Conservation (phyloP, 2,329 filamentous ascomycete species). For the Zopfia rhizophila region DNA sequence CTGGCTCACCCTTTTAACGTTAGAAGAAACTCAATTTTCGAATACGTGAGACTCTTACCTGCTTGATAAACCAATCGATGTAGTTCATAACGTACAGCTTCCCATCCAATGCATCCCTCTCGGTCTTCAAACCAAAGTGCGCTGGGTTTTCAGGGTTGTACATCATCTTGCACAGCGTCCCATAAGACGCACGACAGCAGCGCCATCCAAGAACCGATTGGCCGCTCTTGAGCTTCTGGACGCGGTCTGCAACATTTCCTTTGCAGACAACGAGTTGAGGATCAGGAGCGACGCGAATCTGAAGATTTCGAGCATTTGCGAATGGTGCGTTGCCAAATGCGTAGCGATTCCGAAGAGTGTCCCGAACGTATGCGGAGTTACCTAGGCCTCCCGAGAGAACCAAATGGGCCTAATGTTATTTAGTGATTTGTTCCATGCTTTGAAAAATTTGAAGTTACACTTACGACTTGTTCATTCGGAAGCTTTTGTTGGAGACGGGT, state of each 20-base stretch:
- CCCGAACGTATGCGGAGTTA: slow-evolving; percentile 48
- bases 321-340: slow-evolving; percentile 16
- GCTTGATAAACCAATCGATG: slow-evolving; percentile 35
- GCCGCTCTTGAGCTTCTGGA: slow-evolving; percentile 55
- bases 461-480: slow-evolving; percentile 25
- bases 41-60: slow-evolving; percentile 10
- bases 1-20: slow-evolving; percentile 26
- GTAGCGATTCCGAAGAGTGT: slow-evolving; percentile 37
- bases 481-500: slow-evolving; percentile 25
- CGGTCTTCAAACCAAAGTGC: slow-evolving; percentile 16
- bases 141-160: slow-evolving; percentile 29
- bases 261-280: slow-evolving; percentile 64
- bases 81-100: slow-evolving; percentile 29
- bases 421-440: too few relatives aligned
- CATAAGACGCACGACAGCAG: slow-evolving; percentile 33
- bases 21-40: background rate
- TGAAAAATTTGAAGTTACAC: slow-evolving; percentile 1
- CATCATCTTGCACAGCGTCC: slow-evolving; percentile 31
- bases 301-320: slow-evolving; percentile 23
- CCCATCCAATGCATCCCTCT: slow-evolving; percentile 26
- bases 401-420: slow-evolving; percentile 26
- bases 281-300: slow-evolving; percentile 48
- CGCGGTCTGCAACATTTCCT: slow-evolving; percentile 60
- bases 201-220: slow-evolving; percentile 50
- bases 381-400: slow-evolving; percentile 52